Base-by-base conservation (phyloP, 2,329 filamentous ascomycete species). In the Apiospora saccharicola region DNA sequence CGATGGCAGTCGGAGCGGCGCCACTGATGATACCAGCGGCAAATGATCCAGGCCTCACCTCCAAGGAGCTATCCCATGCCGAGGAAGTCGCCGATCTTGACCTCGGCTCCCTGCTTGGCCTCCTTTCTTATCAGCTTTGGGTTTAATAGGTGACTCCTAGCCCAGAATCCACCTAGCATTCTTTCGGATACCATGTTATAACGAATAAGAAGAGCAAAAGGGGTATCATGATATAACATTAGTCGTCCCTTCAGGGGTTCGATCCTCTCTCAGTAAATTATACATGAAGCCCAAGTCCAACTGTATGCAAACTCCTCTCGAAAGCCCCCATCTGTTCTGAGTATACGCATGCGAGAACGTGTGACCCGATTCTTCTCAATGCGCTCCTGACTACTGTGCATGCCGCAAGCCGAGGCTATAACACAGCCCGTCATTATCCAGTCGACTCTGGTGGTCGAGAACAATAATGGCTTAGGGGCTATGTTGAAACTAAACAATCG, bases 181-280 rank as follows among this genome's bases (percentile, higher is more conserved):
- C 37, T 22, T 4, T 10, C 7, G 10, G 7, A 61, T 8, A 22
- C n/a, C 30, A 41, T n/a, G 22, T 41, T 22, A 1, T 6, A 2
- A 64, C 3, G 19, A 14, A 41, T 6, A 13, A 24, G 34, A 34
- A 61, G 26, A 30, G 4, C 10, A 41, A 41, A 37, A 13, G 53
- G 53, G 57, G 57, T 64, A 64, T 64, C 57, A 64, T 64, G 57
- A 64, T 64, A 4, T 64, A 24, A 22, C 22, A 64, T 41, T 64
- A 64, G 16, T 37, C 30, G 53, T 61, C 30, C 30, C 30, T 37
- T 61, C 53, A 61, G 8, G 49, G n/a, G n/a, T 12, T 51, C 24
- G 49, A 26, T 51, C n/a, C 26, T 61, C 30, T 61, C 30, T 37
- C 30, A n/a, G 30, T 61, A 61, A 10, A n/a, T 22, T 22, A 61